Conservation (phyloP, 2,329 filamentous ascomycete species). For the Cordyceps tenuipes region DNA sequence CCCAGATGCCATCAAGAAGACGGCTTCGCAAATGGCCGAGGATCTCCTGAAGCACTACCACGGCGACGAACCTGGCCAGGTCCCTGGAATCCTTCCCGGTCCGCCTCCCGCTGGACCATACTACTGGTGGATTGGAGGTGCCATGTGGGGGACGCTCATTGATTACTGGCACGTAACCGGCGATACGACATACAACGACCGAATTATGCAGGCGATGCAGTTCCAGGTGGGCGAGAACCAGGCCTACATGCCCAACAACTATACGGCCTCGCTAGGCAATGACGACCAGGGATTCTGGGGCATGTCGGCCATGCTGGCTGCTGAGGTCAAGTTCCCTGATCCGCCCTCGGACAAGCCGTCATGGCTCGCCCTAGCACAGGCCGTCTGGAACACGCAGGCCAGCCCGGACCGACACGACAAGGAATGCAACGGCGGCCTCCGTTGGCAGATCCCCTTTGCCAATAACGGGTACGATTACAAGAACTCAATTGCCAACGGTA, state of each 20-base stretch:
- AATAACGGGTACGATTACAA: slow-evolving; percentile 74
- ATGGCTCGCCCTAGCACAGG: slow-evolving; percentile 51
- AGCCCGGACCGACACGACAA: slow-evolving; percentile 49
- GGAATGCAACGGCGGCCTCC: slow-evolving; percentile 51
- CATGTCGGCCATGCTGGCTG: slow-evolving; percentile 53
- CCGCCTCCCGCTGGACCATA: slow-evolving; percentile 39
- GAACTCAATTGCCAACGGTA: slow-evolving; percentile 53
- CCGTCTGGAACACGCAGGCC: slow-evolving; percentile 53
- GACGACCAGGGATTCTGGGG: slow-evolving; percentile 63
- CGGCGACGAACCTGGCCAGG: slow-evolving; percentile 35
- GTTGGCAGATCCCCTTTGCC: slow-evolving; percentile 70
- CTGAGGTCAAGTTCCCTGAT: slow-evolving; percentile 49
- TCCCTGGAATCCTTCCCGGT: slow-evolving; percentile 40
- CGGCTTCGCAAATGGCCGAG: slow-evolving; percentile 32
- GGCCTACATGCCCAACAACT: slow-evolving; percentile 49
- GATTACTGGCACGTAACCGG: slow-evolving; percentile 58
- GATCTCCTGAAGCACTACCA: slow-evolving; percentile 39
- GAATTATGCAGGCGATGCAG: slow-evolving; percentile 42
- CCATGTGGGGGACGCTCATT: slow-evolving; percentile 54
- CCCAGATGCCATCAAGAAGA: slow-evolving; percentile 30
- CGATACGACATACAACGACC: slow-evolving; percentile 48
- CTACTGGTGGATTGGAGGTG: slow-evolving; percentile 61
- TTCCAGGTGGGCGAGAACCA: slow-evolving; percentile 44
- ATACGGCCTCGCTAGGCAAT: slow-evolving; percentile 46
- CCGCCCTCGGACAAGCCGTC: slow-evolving; percentile 40